These are phyloP conservation scores for Cyberlindnera xishuangbannaensis DNA, from an alignment of 805 yeast species.

Conservation along the genomic window DNA sequence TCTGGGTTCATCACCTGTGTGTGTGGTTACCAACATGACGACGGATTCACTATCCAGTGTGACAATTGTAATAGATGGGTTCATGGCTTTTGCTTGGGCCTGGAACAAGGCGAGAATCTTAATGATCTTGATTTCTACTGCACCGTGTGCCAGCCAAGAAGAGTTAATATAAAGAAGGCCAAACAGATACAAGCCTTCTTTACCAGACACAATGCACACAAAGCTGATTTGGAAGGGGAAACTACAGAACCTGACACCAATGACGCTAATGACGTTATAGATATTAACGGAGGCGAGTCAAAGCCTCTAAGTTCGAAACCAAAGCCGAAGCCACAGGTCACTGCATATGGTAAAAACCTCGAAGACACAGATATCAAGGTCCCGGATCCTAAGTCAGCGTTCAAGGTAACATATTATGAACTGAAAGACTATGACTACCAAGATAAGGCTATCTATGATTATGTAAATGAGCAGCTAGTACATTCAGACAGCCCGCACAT, in stretches of 20 bases:
- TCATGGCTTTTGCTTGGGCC: conserved; percentile 87
- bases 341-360: conserved; percentile 26
- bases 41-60: conserved; percentile 93
- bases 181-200: conserved; percentile 32
- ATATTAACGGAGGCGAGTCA: conserved; percentile 1
- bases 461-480: conserved; percentile 35
- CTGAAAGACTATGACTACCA: conserved; percentile 35
- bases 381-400: conserved; percentile 32
- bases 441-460: conserved; percentile 36
- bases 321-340: conserved; percentile 18
- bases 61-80: conserved; percentile 93
- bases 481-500: not conserved
- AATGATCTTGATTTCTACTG: conserved; percentile 78
- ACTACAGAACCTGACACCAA: not conserved
- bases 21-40: conserved; percentile 82
- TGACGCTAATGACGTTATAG: conserved; percentile 6
- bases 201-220: conserved; percentile 10
- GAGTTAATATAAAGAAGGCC: conserved; percentile 39
- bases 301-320: conserved; percentile 4
- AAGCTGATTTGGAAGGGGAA: no score
- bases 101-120: conserved; percentile 68
- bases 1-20: conserved; percentile 85
- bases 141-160: conserved; percentile 62
- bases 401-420: conserved; percentile 29
- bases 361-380: conserved; percentile 30